Base-by-base conservation (phyloP, 2,329 filamentous ascomycete genomes). In the Apiospora marii region DNA sequence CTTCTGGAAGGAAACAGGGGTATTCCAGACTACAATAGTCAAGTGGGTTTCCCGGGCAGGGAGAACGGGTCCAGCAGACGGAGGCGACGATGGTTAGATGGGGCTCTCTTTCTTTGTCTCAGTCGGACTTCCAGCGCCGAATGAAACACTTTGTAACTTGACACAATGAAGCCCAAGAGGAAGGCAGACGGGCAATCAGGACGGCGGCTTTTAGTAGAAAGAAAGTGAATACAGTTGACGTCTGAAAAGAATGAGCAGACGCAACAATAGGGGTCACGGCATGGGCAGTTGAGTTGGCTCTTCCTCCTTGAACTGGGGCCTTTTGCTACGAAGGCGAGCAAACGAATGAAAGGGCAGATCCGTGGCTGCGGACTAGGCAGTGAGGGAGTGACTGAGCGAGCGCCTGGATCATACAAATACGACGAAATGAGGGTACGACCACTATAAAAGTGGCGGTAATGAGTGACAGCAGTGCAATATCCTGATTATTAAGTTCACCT, bases 21-120 rank as follows among this genome's bases (percentile, higher is more conserved):
- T 64, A 41, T 64, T 64, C 58, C 58, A 64, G 34, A 64, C 58
- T 64, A 64, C 58, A 41, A 64, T 64, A 64, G 58, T 64, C 58
- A 64, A 64, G 58, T 64, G 58, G 58, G 58, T 64, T 64, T 34
- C 58, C 58, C 34, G 22, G 30, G 34, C 37, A 34, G 30, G 34
- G 41, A 22, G 22, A 30, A 64, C 34, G 58, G 58, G 34, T 64
- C 58, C 58, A 64, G 58, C 30, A 61, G 58, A 51, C n/a, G 49
- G 49, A 64, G 58, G 34, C 58, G 58, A 64, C 58, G 58, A 64
- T 64, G 58, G 58, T n/a, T n/a, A 22, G 58, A 24, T 34, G 14
- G 30, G 53, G 34, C 30, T 14, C 19, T 64, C 58, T 41, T 41
- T 64, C 58, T 64, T 64, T 64, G 58, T 64, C 58, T 64, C 58